These are phyloP conservation scores for Paramecium bursaria DNA, from an alignment of 73 alveolate species.

Conservation along the genomic window DNA sequence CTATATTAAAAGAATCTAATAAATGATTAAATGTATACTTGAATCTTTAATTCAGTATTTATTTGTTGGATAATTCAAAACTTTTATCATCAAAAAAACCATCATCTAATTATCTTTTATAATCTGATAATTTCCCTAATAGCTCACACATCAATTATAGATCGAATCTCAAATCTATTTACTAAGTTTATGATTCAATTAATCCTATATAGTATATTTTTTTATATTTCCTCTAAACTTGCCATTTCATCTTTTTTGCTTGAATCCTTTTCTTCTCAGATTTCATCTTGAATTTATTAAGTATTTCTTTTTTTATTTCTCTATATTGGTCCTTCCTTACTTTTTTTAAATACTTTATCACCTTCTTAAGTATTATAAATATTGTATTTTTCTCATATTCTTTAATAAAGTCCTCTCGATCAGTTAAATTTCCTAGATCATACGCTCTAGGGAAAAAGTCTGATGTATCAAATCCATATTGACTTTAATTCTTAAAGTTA, in stretches of 20 bases:
- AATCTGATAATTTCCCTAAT: conserved; percentile 3
- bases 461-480: conserved; percentile 68
- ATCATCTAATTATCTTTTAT: conserved; percentile 36
- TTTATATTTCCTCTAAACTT: conserved; percentile 52
- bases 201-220: conserved; percentile 32
- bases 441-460: conserved; percentile 81
- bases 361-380: conserved; percentile 70
- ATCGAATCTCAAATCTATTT: conserved; percentile 29
- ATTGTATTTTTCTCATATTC: conserved; percentile 78
- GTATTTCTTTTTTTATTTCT: conserved; percentile 47
- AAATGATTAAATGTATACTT: conserved; percentile 4
- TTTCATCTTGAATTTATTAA: conserved; percentile 6
- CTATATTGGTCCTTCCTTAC: conserved; percentile 54
- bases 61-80: conserved; percentile 25
- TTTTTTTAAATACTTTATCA: conserved; percentile 33
- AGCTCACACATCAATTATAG: conserved; percentile 42
- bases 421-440: conserved; percentile 77
- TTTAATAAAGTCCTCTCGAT: conserved; percentile 75
- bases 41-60: conserved; percentile 4
- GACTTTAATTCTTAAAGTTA: conserved; percentile 69
- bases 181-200: conserved; percentile 4
- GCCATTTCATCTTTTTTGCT: conserved; percentile 42
- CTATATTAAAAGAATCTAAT: conserved; percentile 1
- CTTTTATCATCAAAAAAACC: conserved; percentile 60
- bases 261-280: neutral